phyloP scores from a whole-genome alignment of 202 grass and related monocot genomes.

The Carex arenaria region DNA sequence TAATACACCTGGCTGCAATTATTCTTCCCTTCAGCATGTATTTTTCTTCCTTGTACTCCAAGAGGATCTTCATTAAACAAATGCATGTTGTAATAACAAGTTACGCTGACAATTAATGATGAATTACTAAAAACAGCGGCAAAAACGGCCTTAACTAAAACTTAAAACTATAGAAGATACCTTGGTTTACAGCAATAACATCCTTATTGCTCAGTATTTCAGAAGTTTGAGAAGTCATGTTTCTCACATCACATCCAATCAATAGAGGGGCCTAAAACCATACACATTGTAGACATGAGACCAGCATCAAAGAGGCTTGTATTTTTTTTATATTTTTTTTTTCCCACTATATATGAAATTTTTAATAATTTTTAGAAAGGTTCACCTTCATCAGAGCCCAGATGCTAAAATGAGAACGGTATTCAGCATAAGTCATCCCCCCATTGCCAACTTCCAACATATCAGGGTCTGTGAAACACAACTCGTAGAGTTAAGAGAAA shows the following conservation, averaged over 20 bases:
- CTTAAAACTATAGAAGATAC: conserved; percentile 24
- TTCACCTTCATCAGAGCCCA: conserved; percentile 95
- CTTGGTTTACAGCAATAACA: conserved; percentile 91
- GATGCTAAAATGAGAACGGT: conserved; percentile 92
- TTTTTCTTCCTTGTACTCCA: conserved; percentile 86
- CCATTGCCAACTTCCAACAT: conserved; percentile 95
- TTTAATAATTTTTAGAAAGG: not conserved
- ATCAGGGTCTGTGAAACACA: conserved; percentile 59
- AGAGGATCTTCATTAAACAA: conserved; percentile 59
- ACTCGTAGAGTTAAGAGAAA: not conserved
- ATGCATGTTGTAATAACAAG: not conserved
- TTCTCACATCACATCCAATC: conserved; percentile 93
- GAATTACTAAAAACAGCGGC: not conserved
- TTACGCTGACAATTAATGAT: conserved; percentile 7
- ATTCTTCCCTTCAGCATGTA: conserved; percentile 47
- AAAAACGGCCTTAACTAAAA: not conserved
- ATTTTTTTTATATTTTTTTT: conserved; percentile 7
- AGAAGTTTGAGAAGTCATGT: conserved; percentile 71
- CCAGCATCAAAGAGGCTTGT: not conserved
- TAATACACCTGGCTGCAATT: conserved; percentile 66
- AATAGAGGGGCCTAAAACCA: conserved; percentile 82
- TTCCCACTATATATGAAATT: not conserved
- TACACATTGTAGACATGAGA: not conserved
- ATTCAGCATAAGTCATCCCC: conserved; percentile 79
- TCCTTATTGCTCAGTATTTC: conserved; percentile 89